Percentiles rank a stretch among this genome's conserved stretches.
Conservation (phyloP, 73 alveolate genomes). For the Loxodes magnus region DNA sequence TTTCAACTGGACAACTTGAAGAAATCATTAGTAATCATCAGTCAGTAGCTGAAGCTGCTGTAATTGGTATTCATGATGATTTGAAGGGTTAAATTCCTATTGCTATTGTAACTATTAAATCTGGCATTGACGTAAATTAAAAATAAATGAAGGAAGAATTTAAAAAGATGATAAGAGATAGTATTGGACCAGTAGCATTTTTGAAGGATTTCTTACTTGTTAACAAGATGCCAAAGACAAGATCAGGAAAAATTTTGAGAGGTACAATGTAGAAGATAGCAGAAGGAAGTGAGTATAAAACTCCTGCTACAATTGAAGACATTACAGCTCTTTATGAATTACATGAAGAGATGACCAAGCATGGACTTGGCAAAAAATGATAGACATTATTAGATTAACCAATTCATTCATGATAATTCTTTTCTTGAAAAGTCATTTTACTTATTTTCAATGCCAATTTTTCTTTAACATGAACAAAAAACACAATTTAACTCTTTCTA, state of each 20-base stretch:
- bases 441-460: no score
- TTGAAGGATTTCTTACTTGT: conserved; percentile 16
- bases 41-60: conserved; percentile 73
- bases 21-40: conserved; percentile 42
- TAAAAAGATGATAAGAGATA: conserved; percentile 13
- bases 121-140: conserved; percentile 10
- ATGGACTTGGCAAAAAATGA: no score
- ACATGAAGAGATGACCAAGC: no score
- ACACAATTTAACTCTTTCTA: no score
- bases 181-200: conserved; percentile 13
- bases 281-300: conserved; percentile 6
- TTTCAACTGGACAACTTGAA: conserved; percentile 72
- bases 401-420: no score
- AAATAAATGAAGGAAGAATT: conserved; percentile 11
- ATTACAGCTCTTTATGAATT: conserved; percentile 6
- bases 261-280: conserved; percentile 30
- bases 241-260: conserved; percentile 46
- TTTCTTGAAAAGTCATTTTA: no score
- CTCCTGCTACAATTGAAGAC: conserved; percentile 21
- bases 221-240: conserved; percentile 31
- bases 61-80: conserved; percentile 63
- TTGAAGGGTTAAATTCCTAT: conserved; percentile 60
- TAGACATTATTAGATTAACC: no score
- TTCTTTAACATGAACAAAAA: no score
- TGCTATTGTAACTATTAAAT: conserved; percentile 28